Evolutionary conservation across 2,329 filamentous ascomycete species (phyloP).

Genomic region (Neofusicoccum laricinum): DNA sequence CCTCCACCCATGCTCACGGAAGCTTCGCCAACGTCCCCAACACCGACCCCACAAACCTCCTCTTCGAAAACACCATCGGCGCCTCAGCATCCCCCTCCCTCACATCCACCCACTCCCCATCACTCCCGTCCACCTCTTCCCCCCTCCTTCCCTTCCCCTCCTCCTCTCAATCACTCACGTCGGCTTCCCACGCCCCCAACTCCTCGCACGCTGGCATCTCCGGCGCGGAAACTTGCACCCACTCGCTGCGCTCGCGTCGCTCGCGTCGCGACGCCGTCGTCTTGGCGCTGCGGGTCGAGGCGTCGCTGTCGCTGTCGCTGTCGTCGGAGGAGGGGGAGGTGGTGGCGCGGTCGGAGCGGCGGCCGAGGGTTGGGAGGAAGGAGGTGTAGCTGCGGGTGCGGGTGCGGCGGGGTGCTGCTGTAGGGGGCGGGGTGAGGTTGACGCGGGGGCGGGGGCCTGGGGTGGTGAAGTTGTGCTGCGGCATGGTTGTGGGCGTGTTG

Average conservation of each 20-base stretch:
- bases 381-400: background rate
- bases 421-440: background rate
- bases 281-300: background rate
- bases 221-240: constrained; percentile 31
- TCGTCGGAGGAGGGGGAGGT: too few species aligned
- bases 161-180: background rate
- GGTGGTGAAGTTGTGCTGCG: background rate
- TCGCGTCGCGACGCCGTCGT: constrained; percentile 18
- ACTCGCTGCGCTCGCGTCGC: too few species aligned
- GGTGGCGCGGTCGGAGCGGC: too few species aligned
- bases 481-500: background rate
- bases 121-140: constrained; percentile 17
- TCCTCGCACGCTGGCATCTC: constrained; percentile 19
- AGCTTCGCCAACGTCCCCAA: background rate
- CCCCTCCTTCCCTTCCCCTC: background rate
- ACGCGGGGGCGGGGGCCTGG: background rate
- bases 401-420: background rate
- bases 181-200: background rate
- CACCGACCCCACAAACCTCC: background rate
- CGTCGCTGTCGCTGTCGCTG: background rate
- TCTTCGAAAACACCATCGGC: background rate
- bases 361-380: too few species aligned
- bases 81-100: background rate
- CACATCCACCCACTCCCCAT: constrained; percentile 24
- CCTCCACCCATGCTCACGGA: background rate